Evolutionary conservation across 257 asterid genomes (phyloP).

Genomic region (Salvia rosmarinus): DNA sequence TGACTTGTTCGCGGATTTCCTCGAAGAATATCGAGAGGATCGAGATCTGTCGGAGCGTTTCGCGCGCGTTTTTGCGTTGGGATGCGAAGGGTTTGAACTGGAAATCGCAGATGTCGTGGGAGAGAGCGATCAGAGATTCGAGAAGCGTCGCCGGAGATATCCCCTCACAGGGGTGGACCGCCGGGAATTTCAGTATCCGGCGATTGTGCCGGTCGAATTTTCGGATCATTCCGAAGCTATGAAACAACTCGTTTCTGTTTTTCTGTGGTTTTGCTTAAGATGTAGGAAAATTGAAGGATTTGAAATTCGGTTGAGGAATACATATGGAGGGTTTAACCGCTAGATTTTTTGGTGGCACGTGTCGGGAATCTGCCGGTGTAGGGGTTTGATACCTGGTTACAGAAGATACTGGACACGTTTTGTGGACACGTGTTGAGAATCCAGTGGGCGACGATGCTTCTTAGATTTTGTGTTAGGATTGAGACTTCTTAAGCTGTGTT

Average conservation of each 20-base stretch:
- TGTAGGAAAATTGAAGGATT: conserved; percentile 29
- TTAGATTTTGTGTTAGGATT: conserved; percentile 25
- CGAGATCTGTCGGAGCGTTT: conserved; percentile 57
- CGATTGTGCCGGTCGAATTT: conserved; percentile 48
- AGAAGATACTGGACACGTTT: conserved; percentile 43
- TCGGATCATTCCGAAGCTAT: conserved; percentile 43
- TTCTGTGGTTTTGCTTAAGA: background rate
- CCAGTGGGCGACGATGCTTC: conserved; percentile 44
- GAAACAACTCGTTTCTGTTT: background rate
- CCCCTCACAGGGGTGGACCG: conserved; percentile 66
- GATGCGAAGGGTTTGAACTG: conserved; percentile 47
- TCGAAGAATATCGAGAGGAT: conserved; percentile 65
- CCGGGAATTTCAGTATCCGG: conserved; percentile 71
- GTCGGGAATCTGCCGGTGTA: conserved; percentile 35
- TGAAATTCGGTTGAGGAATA: conserved; percentile 45
- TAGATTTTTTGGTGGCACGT: conserved; percentile 47
- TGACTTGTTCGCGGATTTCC: conserved; percentile 46
- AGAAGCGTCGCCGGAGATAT: conserved; percentile 62
- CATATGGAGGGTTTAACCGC: conserved; percentile 32
- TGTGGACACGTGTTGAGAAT: conserved; percentile 27
- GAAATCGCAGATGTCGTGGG: conserved; percentile 44
- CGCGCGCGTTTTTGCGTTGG: conserved; percentile 60
- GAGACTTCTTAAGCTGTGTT: conserved; percentile 25
- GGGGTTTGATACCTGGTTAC: conserved; percentile 20
- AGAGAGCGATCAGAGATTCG: conserved; percentile 54